Base-by-base conservation (phyloP, 345 rosid species). In the Corchorus capsularis region DNA sequence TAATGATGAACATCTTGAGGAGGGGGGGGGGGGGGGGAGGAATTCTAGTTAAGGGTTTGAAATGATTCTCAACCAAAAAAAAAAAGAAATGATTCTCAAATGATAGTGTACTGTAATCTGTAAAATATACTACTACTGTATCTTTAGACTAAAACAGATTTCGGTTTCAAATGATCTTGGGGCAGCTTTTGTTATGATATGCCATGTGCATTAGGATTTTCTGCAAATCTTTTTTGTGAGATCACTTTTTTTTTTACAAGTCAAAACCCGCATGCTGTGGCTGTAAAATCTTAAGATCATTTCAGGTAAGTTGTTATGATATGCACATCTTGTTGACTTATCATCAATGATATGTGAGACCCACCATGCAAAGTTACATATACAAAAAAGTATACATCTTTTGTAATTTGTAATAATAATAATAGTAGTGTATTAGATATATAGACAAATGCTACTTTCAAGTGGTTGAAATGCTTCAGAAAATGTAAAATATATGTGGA, bases 161-260 rank as follows among this genome's bases (percentile, higher is more conserved):
- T 59, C 63, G 4, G 64, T 15, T 71, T 27, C 56, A 75, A 43
- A 43, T 67, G 73, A 76, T 62, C 35, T 69, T 53, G 60, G 5
- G 13, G 79, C 79, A 77, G 80, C 80, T 79, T 79, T 77, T 13
- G 8, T 14, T 49, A 49, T 77, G 83, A 54, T 70, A 70, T 60
- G 79, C 85, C 80, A 76, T 76, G 80, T 80, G 80, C 73, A 55
- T 34, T 41, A 19, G 66, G 75, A 67, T 34, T 79, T 61, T 19
- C 63, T 16, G 55, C 57, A 66, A 50, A 47, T 47, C 47, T 53
- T 71, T 53, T n/a, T n/a, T 22, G 50, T 71, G 60, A 54, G 4
- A 3, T 32, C 1, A 3, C 2, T 50, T 8, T 50, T 53, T 19
- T 17, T 52, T 69, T 50, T 27, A 6, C 37, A 59, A 65, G 79